Evolutionary conservation across 345 rosid species (phyloP).

Genomic region (rapeseed (Brassica napus)): Da-Ae NC_063434.1:12035501-12036000

Average conservation of each 20-base stretch:
- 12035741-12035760: background rate
- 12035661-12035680: background rate
- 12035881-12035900: background rate
- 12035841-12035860: background rate
- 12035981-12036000: conserved; percentile 6
- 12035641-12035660: background rate
- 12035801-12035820: background rate
- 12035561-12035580: background rate
- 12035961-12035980: conserved; percentile 21
- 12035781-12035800: background rate
- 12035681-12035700: background rate
- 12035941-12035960: conserved; percentile 34
- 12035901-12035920: background rate
- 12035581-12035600: background rate
- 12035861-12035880: background rate
- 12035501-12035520: background rate
- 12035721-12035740: background rate
- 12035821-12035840: conserved; percentile 27
- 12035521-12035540: background rate
- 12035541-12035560: background rate
- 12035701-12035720: background rate
- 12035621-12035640: background rate
- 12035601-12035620: background rate
- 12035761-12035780: background rate
- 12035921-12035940: background rate